Percentiles rank a stretch among this genome's conserved stretches.
Conservation (phyloP, 2,329 filamentous ascomycete species). For the Akanthomyces dipterigenus region DNA sequence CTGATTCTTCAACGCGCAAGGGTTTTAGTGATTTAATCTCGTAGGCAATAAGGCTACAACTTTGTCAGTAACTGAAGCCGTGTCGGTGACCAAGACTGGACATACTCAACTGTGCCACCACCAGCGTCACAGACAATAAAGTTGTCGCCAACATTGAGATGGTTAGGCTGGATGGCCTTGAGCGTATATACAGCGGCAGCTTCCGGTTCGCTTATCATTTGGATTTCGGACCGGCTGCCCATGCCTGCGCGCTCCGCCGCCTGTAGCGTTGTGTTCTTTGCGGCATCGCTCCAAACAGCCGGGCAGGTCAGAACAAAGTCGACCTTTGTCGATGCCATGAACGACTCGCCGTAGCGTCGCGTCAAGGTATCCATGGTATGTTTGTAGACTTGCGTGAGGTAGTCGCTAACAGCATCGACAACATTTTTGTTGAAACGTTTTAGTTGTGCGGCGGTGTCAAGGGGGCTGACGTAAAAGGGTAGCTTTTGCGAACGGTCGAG, state of each 20-base stretch:
- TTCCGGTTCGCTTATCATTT: conserved; percentile 76
- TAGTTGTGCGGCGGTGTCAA: conserved; percentile 72
- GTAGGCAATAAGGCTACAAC: conserved; percentile 62
- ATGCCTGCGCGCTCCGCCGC: conserved; percentile 74
- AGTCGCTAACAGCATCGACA: conserved; percentile 72
- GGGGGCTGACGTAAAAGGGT: conserved; percentile 70
- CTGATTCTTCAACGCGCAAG: conserved; percentile 68
- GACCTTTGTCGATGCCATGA: conserved; percentile 68
- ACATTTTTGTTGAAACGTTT: conserved; percentile 69
- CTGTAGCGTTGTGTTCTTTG: conserved; percentile 75
- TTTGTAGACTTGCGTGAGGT: conserved; percentile 66
- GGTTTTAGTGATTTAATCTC: conserved; percentile 69
- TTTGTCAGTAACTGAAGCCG: conserved; percentile 16
- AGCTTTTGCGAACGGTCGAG: conserved; percentile 75
- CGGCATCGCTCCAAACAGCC: conserved; percentile 77
- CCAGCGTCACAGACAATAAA: conserved; percentile 58
- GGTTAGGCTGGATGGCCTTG: conserved; percentile 71
- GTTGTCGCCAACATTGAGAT: conserved; percentile 61
- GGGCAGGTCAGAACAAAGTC: conserved; percentile 78
- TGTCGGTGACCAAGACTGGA: conserved; percentile 10
- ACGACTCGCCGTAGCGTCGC: conserved; percentile 67
- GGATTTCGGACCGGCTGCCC: conserved; percentile 62
- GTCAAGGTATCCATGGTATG: conserved; percentile 75
- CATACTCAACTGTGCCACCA: conserved; percentile 61
- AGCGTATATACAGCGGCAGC: conserved; percentile 74